phyloP scores from a whole-genome alignment of 192 early-diverging fungal species.

The Coemansia sp. region DNA sequence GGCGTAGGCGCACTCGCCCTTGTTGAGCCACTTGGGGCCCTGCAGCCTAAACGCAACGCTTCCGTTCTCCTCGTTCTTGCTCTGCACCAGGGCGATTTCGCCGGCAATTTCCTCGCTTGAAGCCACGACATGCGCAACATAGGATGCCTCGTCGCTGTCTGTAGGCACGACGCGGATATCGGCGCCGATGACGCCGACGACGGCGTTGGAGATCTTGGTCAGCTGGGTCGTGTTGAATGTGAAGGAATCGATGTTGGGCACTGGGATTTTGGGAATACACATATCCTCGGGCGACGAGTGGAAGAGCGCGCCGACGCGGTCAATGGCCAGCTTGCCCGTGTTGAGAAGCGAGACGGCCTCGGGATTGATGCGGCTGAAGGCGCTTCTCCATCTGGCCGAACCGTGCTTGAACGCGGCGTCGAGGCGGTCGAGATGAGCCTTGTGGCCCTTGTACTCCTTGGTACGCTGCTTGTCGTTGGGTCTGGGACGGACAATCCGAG shows the following conservation, averaged over 20 bases:
- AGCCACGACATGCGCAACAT: constrained; percentile 28
- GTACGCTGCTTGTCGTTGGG: neutral
- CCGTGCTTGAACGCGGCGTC: constrained; percentile 3
- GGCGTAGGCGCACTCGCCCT: constrained; percentile 42
- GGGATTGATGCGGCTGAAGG: constrained; percentile 24
- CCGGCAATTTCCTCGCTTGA: constrained; percentile 41
- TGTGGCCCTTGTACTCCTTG: neutral
- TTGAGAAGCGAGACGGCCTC: constrained; percentile 22
- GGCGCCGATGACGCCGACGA: constrained; percentile 38
- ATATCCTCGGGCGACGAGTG: constrained; percentile 11
- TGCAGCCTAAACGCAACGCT: constrained; percentile 29
- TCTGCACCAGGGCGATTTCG: constrained; percentile 31
- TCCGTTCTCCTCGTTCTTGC: constrained; percentile 28
- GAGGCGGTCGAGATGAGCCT: neutral
- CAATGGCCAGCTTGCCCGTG: constrained; percentile 27
- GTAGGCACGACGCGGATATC: constrained; percentile 36
- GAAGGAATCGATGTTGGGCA: constrained; percentile 25
- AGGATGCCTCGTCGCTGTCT: constrained; percentile 26
- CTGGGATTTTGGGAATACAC: constrained; percentile 40
- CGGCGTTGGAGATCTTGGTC: constrained; percentile 34
- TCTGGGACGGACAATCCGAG: neutral
- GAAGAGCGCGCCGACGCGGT: constrained; percentile 17
- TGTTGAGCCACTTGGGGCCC: constrained; percentile 45
- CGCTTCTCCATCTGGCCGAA: constrained; percentile 13
- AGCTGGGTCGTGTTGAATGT: constrained; percentile 32